Base-by-base conservation (phyloP, 2,329 filamentous ascomycete genomes). In the Diaporthe vaccinii region DNA sequence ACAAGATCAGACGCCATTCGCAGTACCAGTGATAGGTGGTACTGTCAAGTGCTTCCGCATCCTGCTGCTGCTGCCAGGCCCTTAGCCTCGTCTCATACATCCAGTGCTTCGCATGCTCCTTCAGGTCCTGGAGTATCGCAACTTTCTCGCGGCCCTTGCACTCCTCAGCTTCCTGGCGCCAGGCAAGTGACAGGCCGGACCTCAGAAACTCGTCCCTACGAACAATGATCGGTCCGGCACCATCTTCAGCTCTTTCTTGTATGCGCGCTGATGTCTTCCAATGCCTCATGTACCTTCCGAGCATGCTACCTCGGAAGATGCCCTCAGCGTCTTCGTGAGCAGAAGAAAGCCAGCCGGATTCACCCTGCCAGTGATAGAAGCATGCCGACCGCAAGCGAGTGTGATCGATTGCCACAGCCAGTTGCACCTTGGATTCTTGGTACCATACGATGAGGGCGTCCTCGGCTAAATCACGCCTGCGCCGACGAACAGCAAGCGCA, bases 361-460 rank as follows among this genome's bases (percentile, higher is more conserved):
- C 75, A 15, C 62, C 34, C 12, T 73, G 61, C 82, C 82, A 83
- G 2, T 59, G 75, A 25, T 68, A 49, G 10, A 81, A 34, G 49
- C 76, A 78, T 14, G 73, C 61, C 31, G 70, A 57, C 36, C 68
- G 73, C 20, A 79, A 61, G 5, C 75, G 67, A 2, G 65, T 71
- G 28, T 74, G 65, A 7, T 78, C 76, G 58, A 80, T 78, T 14
- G 77, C 68, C 49, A 78, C 78, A 5, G 82, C 82, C 17, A 75
- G 22, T 6, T 70, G 77, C 41, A 76, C 78, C 76, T 81, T 82
- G 71, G 78, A 76, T 15, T 78, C 77, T 9, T 79, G 72, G 59
- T 81, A 77, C 84, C 85, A 86, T 39, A 78, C 78, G 76, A 77
- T 75, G 65, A 83, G 81, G 2, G 77, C 74, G 3, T 79, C 78